Conservation (phyloP, 306 rosid genomes). For the Prinsepia uniflora region DNA sequence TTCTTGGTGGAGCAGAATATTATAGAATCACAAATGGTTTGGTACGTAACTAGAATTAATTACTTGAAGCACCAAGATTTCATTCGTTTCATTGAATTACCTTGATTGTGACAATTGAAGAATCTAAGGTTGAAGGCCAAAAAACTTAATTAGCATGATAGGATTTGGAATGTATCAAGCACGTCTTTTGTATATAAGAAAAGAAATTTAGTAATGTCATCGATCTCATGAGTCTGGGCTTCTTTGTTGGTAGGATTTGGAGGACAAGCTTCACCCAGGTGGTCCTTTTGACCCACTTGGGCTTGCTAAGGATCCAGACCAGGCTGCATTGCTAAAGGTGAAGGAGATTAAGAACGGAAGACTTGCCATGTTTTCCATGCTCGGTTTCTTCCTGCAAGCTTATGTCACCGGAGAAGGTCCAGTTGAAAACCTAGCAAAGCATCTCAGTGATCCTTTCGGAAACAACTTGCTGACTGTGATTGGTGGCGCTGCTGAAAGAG, state of each 20-base stretch:
- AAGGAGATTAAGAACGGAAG: constrained; percentile 98
- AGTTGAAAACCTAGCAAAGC: constrained; percentile 90
- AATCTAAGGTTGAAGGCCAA: too few species aligned
- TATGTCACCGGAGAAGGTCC: constrained; percentile 98
- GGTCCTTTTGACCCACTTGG: constrained; percentile 98
- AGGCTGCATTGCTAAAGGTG: constrained; percentile 88
- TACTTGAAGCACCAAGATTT: too few species aligned
- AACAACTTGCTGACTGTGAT: constrained; percentile 97
- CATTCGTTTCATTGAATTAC: too few species aligned
- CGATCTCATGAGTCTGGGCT: constrained; percentile 1
- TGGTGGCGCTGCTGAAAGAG: constrained; percentile 70
- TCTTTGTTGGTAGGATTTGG: constrained; percentile 71
- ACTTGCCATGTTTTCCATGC: constrained; percentile 97
- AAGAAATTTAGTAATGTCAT: too few species aligned
- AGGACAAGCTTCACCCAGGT: constrained; percentile 97
- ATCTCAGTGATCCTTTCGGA: constrained; percentile 97
- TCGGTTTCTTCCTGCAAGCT: constrained; percentile 91
- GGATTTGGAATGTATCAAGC: too few species aligned
- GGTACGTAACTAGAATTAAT: constrained; percentile 41
- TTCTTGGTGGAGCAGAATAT: constrained; percentile 95
- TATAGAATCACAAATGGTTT: constrained; percentile 86
- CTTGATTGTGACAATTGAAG: too few species aligned
- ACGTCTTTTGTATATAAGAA: too few species aligned
- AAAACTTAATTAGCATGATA: too few species aligned
- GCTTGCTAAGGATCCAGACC: constrained; percentile 91